Base-by-base conservation (phyloP, 148 eudicot genomes). In the Limonium bicolor region DNA sequence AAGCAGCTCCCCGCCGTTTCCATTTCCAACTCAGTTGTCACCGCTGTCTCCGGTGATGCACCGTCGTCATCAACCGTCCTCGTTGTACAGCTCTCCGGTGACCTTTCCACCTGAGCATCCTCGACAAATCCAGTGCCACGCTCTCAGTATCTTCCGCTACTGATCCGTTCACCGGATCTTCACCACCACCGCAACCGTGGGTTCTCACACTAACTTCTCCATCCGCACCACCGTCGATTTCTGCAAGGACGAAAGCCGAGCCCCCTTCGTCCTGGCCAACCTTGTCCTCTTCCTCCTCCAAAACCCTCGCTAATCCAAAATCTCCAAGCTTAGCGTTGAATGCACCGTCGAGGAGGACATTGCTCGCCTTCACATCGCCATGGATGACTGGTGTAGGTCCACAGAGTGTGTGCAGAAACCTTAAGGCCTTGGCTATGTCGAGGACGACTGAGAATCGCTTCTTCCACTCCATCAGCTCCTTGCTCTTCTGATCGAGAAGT, bases 141-240 rank as follows among this genome's bases (percentile, higher is more conserved):
- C 81, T 73, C 56, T 78, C 94, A 19, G 70, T 65, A 49, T 73
- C 88, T 54, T 82, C 90, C 3, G 71, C 51, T 27, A 78, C 72
- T 3, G 96, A 82, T 47, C 79, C 73, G 2, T 62, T 63, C 24
- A n/a, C n/a, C n/a, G n/a, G n/a, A n/a, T 86, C 92, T 10, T 72
- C 85, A 36, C 63, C 65, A 6, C 27, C 27, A 18, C n/a, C n/a
- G n/a, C n/a, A n/a, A n/a, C n/a, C n/a, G n/a, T 30, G 30, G 23
- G 28, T 24, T 25, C 48, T 64, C 48, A 16, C 70, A 44, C 49
- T 50, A 18, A 39, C 60, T 22, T 27, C 61, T 20, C 27, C 46
- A 7, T 65, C 61, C 13, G 36, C 42, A 25, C 57, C 72, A 13
- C 58, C 8, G 21, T 48, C 54, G 36, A 53, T 60, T 52, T 45